phyloP scores from a whole-genome alignment of 257 asterid species.

The Scutellaria galericulata region DNA sequence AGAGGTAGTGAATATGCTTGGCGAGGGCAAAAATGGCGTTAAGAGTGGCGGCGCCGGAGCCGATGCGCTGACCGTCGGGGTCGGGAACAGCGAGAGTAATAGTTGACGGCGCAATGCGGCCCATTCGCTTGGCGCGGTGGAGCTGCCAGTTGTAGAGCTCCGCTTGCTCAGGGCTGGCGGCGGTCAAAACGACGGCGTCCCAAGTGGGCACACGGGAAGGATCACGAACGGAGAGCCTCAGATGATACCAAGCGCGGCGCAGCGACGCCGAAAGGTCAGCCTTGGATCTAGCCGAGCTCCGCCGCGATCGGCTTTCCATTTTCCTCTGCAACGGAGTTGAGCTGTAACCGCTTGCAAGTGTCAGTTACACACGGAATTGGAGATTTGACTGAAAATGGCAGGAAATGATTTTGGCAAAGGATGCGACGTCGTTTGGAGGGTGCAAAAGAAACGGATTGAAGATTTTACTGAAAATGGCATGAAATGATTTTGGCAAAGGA shows the following conservation, averaged over 20 bases:
- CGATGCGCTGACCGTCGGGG: slow-evolving; percentile 86
- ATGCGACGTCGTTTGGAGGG: slow-evolving; percentile 1
- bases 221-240: slow-evolving; percentile 79
- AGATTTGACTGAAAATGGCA: neutral
- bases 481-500: no score
- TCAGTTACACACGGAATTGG: neutral
- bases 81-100: slow-evolving; percentile 88
- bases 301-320: slow-evolving; percentile 42
- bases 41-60: slow-evolving; percentile 97
- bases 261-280: slow-evolving; percentile 58
- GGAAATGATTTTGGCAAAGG: no score
- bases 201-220: slow-evolving; percentile 82
- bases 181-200: slow-evolving; percentile 94
- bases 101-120: slow-evolving; percentile 81
- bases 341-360: no score
- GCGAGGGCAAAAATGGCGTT: slow-evolving; percentile 77
- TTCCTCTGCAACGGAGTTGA: neutral
- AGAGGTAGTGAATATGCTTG: slow-evolving; percentile 47
- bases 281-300: slow-evolving; percentile 45
- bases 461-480: no score
- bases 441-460: no score
- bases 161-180: slow-evolving; percentile 97
- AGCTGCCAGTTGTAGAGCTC: slow-evolving; percentile 90
- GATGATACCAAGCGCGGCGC: slow-evolving; percentile 89
- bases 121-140: slow-evolving; percentile 78